These are phyloP conservation scores for Penicillium vulpinum DNA, from an alignment of 2,329 filamentous ascomycete species.

Conservation along the genomic window DNA sequence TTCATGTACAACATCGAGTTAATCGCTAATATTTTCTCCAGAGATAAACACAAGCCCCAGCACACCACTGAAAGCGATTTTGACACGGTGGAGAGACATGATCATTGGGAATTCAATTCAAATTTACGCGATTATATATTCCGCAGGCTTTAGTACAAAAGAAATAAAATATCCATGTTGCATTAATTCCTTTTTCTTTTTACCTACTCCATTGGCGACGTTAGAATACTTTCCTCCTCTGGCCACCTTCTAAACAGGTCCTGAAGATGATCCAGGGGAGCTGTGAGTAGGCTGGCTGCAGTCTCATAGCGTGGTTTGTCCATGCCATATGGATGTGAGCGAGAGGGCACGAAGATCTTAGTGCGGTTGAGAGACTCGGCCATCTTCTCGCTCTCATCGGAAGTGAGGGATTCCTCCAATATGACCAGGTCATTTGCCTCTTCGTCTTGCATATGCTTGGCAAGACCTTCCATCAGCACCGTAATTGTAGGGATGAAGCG, in stretches of 20 bases:
- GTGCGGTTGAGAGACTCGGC: conserved; percentile 52
- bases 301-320: conserved; percentile 59
- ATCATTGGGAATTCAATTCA: background rate
- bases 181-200: background rate
- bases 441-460: conserved; percentile 53
- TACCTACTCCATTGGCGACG: conserved; percentile 5
- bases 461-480: conserved; percentile 46
- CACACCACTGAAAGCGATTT: background rate
- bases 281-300: conserved; percentile 54
- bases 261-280: conserved; percentile 57
- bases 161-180: background rate
- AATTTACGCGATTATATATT: background rate
- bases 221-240: conserved; percentile 15
- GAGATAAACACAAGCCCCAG: conserved; percentile 19
- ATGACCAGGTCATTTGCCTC: conserved; percentile 52
- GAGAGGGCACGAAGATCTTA: conserved; percentile 56
- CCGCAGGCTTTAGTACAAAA: background rate
- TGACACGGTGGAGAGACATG: background rate
- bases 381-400: conserved; percentile 38
- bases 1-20: background rate
- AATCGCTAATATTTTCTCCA: background rate
- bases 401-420: conserved; percentile 47
- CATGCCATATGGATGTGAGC: conserved; percentile 53
- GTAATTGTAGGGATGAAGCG: conserved; percentile 49
- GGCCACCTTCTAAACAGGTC: conserved; percentile 60